Evolutionary conservation across 495 filamentous ascomycete species (phyloP), one percentile per base, ranked within the genome.

Genomic region (Cenococcum geophilum): DNA sequence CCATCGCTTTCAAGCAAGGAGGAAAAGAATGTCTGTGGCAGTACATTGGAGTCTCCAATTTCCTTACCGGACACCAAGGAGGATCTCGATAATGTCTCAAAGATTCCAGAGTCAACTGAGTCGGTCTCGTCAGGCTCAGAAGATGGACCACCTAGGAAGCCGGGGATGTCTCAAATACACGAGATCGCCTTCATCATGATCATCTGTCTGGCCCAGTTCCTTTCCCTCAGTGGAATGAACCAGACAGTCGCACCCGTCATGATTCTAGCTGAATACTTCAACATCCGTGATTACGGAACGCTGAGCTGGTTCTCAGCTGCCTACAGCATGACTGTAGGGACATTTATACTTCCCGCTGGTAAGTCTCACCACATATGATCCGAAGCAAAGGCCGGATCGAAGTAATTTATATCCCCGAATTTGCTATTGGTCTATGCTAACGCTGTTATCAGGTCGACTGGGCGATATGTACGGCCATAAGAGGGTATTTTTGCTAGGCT

Each of bases 151-250:
- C 18, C 48, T 5, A 6, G 40, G 14, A 52, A 35, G 53, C 32
- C 53, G 6, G n/a, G 5, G 5, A 56, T 76, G 27, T 68, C 74
- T 18, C 52, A 73, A 16, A 58, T 64, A 1, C 67, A 63, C 43
- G 78, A 82, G 61, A 64, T 74, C 25, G 42, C 72, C 5, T 79
- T 81, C 42, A 68, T 81, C 21, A 57, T 64, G 34, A 59, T 74
- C 10, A 70, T 78, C 11, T 79, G 77, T 57, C 71, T 74, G 52
- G 75, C 76, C 0, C 79, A 81, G 52, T 73, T 80, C 5, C 50
- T 67, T 8, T 65, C 67, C 4, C 52, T 65, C 14, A 50, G 55
- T 16, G 67, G 61, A 8, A 36, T 70, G 35, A 59, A 61, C 40
- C 67, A 70, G 37, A 64, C 60, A 8, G 55, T 70, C 8, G 61